These are phyloP conservation scores for Stropharia rugosoannulata DNA, from an alignment of 768 basidiomycete species.

Conservation along the genomic window DNA sequence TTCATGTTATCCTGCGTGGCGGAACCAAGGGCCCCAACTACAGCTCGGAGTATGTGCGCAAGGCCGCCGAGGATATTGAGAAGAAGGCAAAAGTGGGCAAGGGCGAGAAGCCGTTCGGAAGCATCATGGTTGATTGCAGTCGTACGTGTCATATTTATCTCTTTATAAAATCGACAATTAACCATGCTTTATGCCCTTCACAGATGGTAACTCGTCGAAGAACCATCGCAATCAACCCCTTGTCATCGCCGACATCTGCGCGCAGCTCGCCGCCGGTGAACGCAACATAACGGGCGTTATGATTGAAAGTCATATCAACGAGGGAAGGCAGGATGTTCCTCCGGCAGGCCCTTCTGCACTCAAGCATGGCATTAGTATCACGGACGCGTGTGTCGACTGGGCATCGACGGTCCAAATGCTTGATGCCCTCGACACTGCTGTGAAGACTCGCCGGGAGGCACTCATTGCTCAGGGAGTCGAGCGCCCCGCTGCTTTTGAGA, in stretches of 20 bases:
- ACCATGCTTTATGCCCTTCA: not conserved
- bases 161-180: constrained; percentile 5
- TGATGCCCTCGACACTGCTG: constrained; percentile 62
- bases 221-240: constrained; percentile 91
- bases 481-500: constrained; percentile 33
- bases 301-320: constrained; percentile 94
- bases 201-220: constrained; percentile 95
- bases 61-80: constrained; percentile 58
- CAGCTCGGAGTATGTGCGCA: constrained; percentile 65
- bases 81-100: constrained; percentile 49
- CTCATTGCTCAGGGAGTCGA: constrained; percentile 39
- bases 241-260: constrained; percentile 68
- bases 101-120: constrained; percentile 41
- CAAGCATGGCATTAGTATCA: constrained; percentile 84
- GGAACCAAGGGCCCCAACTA: constrained; percentile 92
- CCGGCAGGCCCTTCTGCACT: constrained; percentile 61
- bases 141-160: constrained; percentile 41
- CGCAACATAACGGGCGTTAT: constrained; percentile 89
- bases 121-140: constrained; percentile 88
- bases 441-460: constrained; percentile 41
- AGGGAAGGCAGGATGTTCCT: constrained; percentile 90
- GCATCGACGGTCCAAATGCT: constrained; percentile 75
- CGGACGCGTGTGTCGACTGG: constrained; percentile 93
- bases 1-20: constrained; percentile 95
- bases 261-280: constrained; percentile 71